Conservation (phyloP, 148 eudicot species). For the Rhododendron griersonianum region DNA sequence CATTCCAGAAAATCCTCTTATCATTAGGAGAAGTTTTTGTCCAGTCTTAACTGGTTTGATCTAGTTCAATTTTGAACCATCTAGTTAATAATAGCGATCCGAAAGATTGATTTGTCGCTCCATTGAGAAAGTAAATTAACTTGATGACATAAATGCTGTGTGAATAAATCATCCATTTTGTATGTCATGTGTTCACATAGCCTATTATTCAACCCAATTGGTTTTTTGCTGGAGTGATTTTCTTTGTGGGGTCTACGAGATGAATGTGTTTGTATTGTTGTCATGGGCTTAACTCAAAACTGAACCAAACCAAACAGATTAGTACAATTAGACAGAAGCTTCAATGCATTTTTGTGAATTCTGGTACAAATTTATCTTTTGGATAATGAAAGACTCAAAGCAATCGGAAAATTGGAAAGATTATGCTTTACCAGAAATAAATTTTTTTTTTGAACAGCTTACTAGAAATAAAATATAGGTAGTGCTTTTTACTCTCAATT, state of each 20-base stretch:
- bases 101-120: not conserved
- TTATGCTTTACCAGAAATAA: not conserved
- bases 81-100: not conserved
- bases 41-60: too few species aligned
- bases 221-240: not conserved
- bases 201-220: not conserved
- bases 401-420: not conserved
- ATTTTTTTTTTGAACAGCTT: not conserved
- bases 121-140: not conserved
- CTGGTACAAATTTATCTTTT: not conserved
- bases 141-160: not conserved
- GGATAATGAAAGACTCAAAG: not conserved
- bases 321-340: not conserved
- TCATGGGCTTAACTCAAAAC: not conserved
- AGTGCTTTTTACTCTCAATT: not conserved
- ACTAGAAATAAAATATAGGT: not conserved
- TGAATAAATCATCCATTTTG: not conserved
- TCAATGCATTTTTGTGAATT: not conserved
- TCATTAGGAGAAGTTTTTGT: not conserved
- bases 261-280: not conserved
- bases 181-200: not conserved
- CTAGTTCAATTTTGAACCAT: too few species aligned
- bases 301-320: not conserved
- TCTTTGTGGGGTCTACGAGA: not conserved
- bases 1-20: not conserved